Evolutionary conservation across 371 early-diverging fungal genomes (phyloP), one percentile per base, ranked within the genome.

Genomic region (Coemansia sp.): DNA sequence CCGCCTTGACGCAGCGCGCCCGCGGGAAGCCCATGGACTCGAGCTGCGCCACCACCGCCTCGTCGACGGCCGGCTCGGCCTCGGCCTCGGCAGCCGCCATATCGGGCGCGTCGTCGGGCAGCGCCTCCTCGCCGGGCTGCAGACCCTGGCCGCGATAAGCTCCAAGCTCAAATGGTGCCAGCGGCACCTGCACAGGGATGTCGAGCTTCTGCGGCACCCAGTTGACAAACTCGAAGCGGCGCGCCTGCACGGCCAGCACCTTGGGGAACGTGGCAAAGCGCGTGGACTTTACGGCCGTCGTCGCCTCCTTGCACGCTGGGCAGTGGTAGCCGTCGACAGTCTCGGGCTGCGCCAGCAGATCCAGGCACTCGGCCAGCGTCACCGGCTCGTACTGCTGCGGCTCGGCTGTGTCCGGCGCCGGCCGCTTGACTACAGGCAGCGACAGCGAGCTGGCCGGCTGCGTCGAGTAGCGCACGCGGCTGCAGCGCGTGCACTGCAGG

Each of bases 21-120:
- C 90, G 87, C 4, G 94, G 87, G 78, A 98, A 94, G 3, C 98
- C 98, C 94, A 96, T 94, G 31, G 81, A 78, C 78, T 90, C 77
- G 39, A 98, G 76, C 63, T 92, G 90, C 9, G 84, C 84, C 40
- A 96, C 68, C 9, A 84, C 87, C 1, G 30, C 75, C 57, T 82
- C 81, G 72, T 96, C 87, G 11, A 93, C 65, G 0, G 86, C 86
- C 57, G 74, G 56, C 34, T 61, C 60, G 11, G 55, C 6, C 31
- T 36, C 49, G 4, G 55, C 42, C 3, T 31, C 50, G 20, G 32
- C 50, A 6, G 31, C 26, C 26, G 45, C 45, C 13, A 9, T 43
- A 2, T 30, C 36, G 5, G 20, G 20, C 20, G 30, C 16, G 11
- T 51, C 31, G 41, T 90, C 90, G 0, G 93, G 91, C 14, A 97